Percentiles rank a stretch among this genome's conserved stretches.
Evolutionary conservation across 768 basidiomycete genomes (phyloP).

Genomic region (Cantharellus cinnabarinus): DNA sequence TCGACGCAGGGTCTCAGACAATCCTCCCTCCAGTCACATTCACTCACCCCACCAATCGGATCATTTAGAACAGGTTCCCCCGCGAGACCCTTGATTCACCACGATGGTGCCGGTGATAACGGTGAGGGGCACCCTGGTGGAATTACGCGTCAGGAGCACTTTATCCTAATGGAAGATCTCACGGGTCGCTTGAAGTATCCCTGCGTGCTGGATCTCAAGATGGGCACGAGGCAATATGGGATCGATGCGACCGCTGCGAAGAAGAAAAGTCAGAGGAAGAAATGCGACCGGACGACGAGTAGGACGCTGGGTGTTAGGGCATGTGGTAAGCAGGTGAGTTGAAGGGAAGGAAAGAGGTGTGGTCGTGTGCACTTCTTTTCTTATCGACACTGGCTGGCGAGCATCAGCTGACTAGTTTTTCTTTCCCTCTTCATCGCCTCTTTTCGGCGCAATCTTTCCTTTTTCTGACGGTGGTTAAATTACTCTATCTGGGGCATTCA

Average conservation of each 20-base stretch:
- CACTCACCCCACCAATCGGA: too few species aligned
- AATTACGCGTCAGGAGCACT: constrained; percentile 79
- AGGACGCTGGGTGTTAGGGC: constrained; percentile 75
- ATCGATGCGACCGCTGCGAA: constrained; percentile 81
- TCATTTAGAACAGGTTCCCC: too few species aligned
- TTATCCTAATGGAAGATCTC: constrained; percentile 97
- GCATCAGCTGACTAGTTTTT: too few species aligned
- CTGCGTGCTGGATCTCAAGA: constrained; percentile 95
- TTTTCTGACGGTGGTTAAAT: background rate
- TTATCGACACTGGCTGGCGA: background rate
- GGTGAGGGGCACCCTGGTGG: too few species aligned
- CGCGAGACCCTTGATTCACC: too few species aligned
- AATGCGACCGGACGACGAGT: constrained; percentile 93
- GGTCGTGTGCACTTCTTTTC: background rate
- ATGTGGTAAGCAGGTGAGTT: constrained; percentile 94
- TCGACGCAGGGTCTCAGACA: too few species aligned
- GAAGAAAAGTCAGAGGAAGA: constrained; percentile 97
- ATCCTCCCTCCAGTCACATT: too few species aligned
- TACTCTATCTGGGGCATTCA: too few species aligned
- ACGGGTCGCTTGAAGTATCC: constrained; percentile 80
- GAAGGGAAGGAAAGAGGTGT: background rate
- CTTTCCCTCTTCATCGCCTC: too few species aligned
- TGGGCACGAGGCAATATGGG: constrained; percentile 99
- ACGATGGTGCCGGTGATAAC: too few species aligned
- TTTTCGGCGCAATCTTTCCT: background rate